Conservation (phyloP, 495 filamentous ascomycete genomes). For the Halenospora varia region DNA sequence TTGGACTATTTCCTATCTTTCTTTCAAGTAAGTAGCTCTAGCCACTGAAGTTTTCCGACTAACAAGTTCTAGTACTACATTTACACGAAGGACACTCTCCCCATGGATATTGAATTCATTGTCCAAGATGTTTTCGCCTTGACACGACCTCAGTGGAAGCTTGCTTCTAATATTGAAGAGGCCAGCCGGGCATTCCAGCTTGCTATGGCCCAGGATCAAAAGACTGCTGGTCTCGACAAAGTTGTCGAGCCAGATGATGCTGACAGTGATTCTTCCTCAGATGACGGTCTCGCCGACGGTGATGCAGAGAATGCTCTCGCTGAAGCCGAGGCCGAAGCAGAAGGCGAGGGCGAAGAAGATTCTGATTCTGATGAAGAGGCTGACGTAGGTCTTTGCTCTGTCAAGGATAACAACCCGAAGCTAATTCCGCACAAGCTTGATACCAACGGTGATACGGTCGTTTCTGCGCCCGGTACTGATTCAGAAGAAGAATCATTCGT, state of each 20-base stretch:
- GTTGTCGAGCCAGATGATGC: conserved; percentile 61
- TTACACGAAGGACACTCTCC: conserved; percentile 83
- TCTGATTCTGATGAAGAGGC: conserved; percentile 37
- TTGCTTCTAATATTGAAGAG: conserved; percentile 75
- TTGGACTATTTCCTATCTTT: conserved; percentile 97
- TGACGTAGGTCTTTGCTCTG: conserved; percentile 12
- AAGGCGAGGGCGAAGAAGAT: conserved; percentile 39
- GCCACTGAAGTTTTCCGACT: conserved; percentile 26
- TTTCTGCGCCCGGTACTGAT: conserved; percentile 50
- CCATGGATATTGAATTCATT: conserved; percentile 97
- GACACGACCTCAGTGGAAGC: conserved; percentile 86
- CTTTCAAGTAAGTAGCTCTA: conserved; percentile 58
- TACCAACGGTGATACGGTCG: conserved; percentile 37
- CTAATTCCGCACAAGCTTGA: conserved; percentile 17
- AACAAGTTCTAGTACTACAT: conserved; percentile 69
- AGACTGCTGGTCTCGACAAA: conserved; percentile 67
- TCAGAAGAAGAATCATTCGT: conserved; percentile 83
- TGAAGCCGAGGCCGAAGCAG: conserved; percentile 42
- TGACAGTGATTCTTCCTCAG: conserved; percentile 58
- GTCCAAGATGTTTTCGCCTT: conserved; percentile 86
- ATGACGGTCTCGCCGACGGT: conserved; percentile 58
- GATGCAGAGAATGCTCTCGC: conserved; percentile 13
- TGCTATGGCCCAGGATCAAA: conserved; percentile 83
- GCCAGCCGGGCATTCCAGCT: conserved; percentile 82
- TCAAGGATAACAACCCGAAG: background rate